Conservation (phyloP, 345 rosid genomes). For the Murraya koenigii region DNA sequence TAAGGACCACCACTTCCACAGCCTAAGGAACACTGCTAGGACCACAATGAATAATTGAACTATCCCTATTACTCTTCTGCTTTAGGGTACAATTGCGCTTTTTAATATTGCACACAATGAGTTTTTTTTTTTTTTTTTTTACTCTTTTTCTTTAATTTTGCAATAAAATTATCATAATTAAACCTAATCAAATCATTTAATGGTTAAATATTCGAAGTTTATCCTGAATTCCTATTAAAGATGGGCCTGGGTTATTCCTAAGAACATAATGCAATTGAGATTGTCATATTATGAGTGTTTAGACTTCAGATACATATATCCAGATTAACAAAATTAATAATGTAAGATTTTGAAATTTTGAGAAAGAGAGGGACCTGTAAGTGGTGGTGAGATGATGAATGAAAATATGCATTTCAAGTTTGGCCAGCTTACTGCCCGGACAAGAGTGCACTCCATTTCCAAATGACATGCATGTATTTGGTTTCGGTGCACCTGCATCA, state of each 20-base stretch:
- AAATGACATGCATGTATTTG: conserved; percentile 86
- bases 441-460: conserved; percentile 95
- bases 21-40: conserved; percentile 30
- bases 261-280: too few species aligned
- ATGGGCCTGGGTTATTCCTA: too few species aligned
- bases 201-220: too few species aligned
- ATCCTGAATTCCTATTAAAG: too few species aligned
- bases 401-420: conserved; percentile 85
- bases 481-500: conserved; percentile 68
- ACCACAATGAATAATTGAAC: not conserved
- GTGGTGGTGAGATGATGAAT: conserved; percentile 82
- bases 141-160: not conserved
- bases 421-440: conserved; percentile 97
- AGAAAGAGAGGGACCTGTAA: conserved; percentile 47
- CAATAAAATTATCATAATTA: not conserved
- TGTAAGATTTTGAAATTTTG: not conserved
- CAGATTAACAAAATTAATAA: too few species aligned
- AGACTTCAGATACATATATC: too few species aligned
- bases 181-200: not conserved
- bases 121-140: not conserved
- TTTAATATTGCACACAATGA: not conserved
- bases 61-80: not conserved
- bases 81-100: not conserved
- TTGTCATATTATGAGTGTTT: too few species aligned
- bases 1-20: conserved; percentile 38